These are phyloP conservation scores for Xylaria sp. DNA, from an alignment of 2,329 filamentous ascomycete genomes.

Conservation along the genomic window DNA sequence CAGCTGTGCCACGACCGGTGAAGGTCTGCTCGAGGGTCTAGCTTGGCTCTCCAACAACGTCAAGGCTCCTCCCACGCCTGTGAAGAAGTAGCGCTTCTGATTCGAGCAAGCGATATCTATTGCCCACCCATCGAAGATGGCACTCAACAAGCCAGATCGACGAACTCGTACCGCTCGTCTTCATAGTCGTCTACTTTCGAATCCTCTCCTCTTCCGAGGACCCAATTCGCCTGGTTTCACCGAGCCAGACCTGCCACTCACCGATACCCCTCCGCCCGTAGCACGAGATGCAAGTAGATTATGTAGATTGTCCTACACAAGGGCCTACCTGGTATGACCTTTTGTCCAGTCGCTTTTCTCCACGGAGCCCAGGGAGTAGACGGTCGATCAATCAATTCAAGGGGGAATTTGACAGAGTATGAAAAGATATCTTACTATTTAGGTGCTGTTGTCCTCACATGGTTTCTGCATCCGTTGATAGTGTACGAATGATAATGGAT, in stretches of 20 bases:
- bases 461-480: conserved; percentile 3
- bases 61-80: conserved; percentile 69
- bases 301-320: background rate
- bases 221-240: background rate
- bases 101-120: background rate
- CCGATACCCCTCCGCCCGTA: background rate
- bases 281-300: background rate
- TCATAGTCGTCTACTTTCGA: background rate
- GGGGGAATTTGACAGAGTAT: background rate
- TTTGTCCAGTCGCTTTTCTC: background rate
- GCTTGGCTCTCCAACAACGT: conserved; percentile 88
- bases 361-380: background rate
- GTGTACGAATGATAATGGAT: conserved; percentile 8
- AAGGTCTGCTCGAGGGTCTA: conserved; percentile 82
- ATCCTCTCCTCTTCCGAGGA: background rate
- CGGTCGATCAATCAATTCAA: background rate
- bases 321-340: background rate
- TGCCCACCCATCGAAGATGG: conserved; percentile 10
- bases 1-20: conserved; percentile 82
- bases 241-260: background rate
- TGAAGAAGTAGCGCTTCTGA: conserved; percentile 61
- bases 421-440: conserved; percentile 9
- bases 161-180: background rate
- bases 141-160: background rate
- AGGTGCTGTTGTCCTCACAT: background rate